Evolutionary conservation across 768 basidiomycete genomes (phyloP).

Genomic region (Amanita polypyramis): DNA sequence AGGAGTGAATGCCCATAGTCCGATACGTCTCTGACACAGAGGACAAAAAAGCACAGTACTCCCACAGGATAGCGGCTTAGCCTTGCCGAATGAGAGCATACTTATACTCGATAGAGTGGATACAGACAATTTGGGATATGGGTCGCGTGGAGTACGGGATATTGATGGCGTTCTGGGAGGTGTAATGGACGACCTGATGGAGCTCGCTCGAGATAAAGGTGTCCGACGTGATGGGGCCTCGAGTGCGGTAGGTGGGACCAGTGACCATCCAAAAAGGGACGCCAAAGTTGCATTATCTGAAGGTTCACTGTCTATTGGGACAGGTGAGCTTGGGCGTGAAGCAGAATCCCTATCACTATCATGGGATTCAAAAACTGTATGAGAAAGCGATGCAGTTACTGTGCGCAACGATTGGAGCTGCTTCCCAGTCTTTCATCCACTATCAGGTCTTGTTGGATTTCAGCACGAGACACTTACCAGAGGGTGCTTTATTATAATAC

Average conservation of each 20-base stretch:
- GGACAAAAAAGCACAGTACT: constrained; percentile 50
- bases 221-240: constrained; percentile 18
- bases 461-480: constrained; percentile 35
- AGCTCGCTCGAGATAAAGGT: constrained; percentile 24
- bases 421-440: constrained; percentile 34
- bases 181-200: constrained; percentile 13
- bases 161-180: constrained; percentile 10
- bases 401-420: constrained; percentile 46
- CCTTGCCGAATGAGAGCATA: neutral
- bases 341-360: constrained; percentile 12
- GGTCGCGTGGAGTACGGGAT: constrained; percentile 14
- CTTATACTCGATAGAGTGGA: neutral
- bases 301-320: constrained; percentile 12
- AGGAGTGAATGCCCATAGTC: constrained; percentile 57
- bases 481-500: constrained; percentile 59
- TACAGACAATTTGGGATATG: constrained; percentile 16
- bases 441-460: constrained; percentile 4
- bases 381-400: constrained; percentile 9
- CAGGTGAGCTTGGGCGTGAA: constrained; percentile 4
- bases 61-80: constrained; percentile 20
- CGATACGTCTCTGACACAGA: constrained; percentile 70
- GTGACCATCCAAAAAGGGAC: constrained; percentile 41
- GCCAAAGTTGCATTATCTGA: constrained; percentile 34
- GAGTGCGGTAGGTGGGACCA: constrained; percentile 25
- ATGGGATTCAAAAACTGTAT: constrained; percentile 7